phyloP scores from a whole-genome alignment of 2,329 filamentous ascomycete genomes.

The Fusarium miscanthi region DNA sequence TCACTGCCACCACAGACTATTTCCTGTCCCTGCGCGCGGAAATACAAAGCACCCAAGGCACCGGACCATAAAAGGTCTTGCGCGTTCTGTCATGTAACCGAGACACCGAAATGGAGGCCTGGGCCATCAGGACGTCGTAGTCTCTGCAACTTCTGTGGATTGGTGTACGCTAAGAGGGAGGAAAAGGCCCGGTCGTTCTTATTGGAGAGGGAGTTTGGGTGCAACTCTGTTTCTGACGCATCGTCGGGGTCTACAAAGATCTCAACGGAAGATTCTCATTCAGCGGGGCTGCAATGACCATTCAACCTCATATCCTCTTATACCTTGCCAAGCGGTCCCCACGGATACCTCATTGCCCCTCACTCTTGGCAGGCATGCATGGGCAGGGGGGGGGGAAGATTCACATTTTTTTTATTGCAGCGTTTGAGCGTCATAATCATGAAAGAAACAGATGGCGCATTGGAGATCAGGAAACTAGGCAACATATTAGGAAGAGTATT shows the following conservation, averaged over 20 bases:
- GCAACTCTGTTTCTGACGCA: not conserved
- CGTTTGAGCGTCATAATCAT: not conserved
- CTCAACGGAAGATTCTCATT: not conserved
- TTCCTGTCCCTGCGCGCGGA: not conserved
- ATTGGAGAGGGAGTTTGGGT: not conserved
- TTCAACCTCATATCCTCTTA: not conserved
- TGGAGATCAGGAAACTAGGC: not conserved
- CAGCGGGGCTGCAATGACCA: not conserved
- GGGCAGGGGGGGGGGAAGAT: not conserved
- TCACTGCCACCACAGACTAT: not conserved
- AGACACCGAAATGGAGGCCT: constrained; percentile 19
- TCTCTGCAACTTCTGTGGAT: constrained; percentile 24
- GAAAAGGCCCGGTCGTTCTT: not conserved
- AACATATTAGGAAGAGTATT: not conserved
- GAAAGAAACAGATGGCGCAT: not conserved
- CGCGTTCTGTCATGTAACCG: not conserved
- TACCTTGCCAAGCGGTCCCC: not conserved
- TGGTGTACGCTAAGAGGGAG: constrained; percentile 11
- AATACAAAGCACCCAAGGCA: not conserved
- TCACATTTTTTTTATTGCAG: not conserved
- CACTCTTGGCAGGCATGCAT: not conserved
- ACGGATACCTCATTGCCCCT: not conserved
- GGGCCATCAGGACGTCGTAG: not conserved
- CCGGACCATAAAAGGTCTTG: not conserved
- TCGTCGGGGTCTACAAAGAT: not conserved